Percentiles rank a stretch among this genome's conserved stretches.
Conservation (phyloP, 805 yeast species). For the Candida peoriensis region DNA sequence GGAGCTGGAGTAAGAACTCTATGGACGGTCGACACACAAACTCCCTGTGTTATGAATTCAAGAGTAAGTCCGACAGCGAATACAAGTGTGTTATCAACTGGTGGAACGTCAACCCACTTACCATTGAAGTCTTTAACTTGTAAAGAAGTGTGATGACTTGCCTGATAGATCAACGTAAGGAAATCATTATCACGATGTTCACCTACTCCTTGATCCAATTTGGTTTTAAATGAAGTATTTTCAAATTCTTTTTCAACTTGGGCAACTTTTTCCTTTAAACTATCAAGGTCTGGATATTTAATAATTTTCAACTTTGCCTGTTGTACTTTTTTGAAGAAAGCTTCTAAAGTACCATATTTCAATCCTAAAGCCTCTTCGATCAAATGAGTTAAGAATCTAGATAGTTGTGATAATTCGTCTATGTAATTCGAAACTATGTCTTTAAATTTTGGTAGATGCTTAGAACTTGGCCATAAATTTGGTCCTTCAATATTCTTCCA, state of each 20-base stretch:
- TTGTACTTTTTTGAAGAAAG: conserved; percentile 42
- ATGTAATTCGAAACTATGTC: conserved; percentile 31
- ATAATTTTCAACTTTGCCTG: conserved; percentile 36
- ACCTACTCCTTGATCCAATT: conserved; percentile 32
- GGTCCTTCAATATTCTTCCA: conserved; percentile 44
- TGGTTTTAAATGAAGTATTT: conserved; percentile 35
- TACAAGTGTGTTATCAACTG: conserved; percentile 35
- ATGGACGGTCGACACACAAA: conserved; percentile 46
- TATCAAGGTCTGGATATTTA: conserved; percentile 29
- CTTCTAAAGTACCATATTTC: conserved; percentile 37
- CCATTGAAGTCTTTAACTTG: conserved; percentile 45
- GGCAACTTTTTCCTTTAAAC: conserved; percentile 8
- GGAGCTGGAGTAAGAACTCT: conserved; percentile 30
- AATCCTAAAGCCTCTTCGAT: conserved; percentile 55
- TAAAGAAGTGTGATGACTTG: conserved; percentile 38
- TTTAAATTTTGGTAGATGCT: conserved; percentile 31
- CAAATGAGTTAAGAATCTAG: conserved; percentile 37
- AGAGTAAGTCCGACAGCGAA: conserved; percentile 46
- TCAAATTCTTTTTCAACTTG: conserved; percentile 40
- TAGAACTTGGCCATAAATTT: conserved; percentile 38
- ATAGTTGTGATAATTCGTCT: conserved; percentile 38
- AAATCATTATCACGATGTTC: conserved; percentile 64
- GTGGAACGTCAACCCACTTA: conserved; percentile 42
- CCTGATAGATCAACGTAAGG: conserved; percentile 56
- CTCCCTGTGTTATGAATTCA: conserved; percentile 43